Conservation (phyloP, 352 stramenopile genomes). For the Lagenidium giganteum region DNA sequence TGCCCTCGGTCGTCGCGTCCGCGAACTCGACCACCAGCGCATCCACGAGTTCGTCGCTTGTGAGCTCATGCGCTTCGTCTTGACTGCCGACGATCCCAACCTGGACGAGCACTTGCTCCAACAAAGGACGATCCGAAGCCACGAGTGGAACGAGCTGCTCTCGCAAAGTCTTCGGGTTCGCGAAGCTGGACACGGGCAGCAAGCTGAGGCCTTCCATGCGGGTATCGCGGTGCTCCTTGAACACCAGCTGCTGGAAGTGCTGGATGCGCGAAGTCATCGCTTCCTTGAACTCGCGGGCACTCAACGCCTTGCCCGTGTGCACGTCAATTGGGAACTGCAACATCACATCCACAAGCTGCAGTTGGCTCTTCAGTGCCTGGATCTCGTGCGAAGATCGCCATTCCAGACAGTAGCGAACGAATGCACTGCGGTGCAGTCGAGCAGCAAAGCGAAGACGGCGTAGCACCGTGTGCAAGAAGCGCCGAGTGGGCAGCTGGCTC, state of each 20-base stretch:
- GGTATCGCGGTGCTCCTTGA: constrained; percentile 37
- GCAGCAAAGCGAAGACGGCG: constrained; percentile 54
- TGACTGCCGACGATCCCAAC: constrained; percentile 42
- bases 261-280: constrained; percentile 47
- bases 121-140: constrained; percentile 18
- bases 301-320: constrained; percentile 68
- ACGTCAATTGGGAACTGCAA: constrained; percentile 82
- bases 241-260: constrained; percentile 63
- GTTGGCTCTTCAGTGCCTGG: constrained; percentile 48
- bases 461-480: constrained; percentile 72
- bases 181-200: constrained; percentile 43
- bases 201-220: constrained; percentile 56
- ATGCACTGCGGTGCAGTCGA: constrained; percentile 26
- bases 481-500: constrained; percentile 85
- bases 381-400: constrained; percentile 28
- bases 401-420: constrained; percentile 36
- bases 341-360: constrained; percentile 59
- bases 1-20: constrained; percentile 20
- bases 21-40: constrained; percentile 62
- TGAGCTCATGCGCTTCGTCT: constrained; percentile 23
- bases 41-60: constrained; percentile 37
- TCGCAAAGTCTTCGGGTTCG: constrained; percentile 31
- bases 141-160: constrained; percentile 34
- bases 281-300: constrained; percentile 38
- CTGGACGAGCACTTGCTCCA: constrained; percentile 32